These are phyloP conservation scores for Maudiozyma serrabonitensis DNA, from an alignment of 805 yeast species.

Conservation along the genomic window DNA sequence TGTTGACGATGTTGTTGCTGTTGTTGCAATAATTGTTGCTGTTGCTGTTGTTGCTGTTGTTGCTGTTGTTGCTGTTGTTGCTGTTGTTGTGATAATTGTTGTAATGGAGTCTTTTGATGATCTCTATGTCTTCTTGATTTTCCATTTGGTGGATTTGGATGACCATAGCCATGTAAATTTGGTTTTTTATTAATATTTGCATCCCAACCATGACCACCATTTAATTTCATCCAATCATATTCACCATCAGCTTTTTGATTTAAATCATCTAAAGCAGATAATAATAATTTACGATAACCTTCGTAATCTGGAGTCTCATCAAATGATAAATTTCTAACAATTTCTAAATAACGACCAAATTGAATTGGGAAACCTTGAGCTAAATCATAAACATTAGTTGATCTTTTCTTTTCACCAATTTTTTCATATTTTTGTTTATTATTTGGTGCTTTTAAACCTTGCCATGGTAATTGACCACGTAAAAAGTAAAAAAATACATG, in stretches of 20 bases:
- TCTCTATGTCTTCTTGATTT: conserved; percentile 25
- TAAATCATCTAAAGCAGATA: conserved; percentile 64
- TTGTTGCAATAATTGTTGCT: conserved; percentile 12
- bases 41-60: conserved; percentile 10
- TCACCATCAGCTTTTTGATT: conserved; percentile 74
- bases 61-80: conserved; percentile 6
- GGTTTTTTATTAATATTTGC: conserved; percentile 81
- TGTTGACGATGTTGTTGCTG: conserved; percentile 20
- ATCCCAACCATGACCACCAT: conserved; percentile 96
- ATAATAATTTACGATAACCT: conserved; percentile 66
- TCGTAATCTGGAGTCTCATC: conserved; percentile 95
- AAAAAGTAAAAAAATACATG: conserved; percentile 93
- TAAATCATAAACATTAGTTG: conserved; percentile 77
- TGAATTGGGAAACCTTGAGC: conserved; percentile 88
- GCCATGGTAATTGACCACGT: conserved; percentile 96
- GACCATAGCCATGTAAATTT: conserved; percentile 91
- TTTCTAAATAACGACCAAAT: conserved; percentile 82
- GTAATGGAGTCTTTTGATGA: conserved; percentile 10
- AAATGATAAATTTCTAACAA: conserved; percentile 80
- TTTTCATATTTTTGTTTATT: conserved; percentile 96
- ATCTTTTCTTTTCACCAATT: conserved; percentile 91
- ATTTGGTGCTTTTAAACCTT: conserved; percentile 95
- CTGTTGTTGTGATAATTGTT: conserved; percentile 10
- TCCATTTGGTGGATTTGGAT: conserved; percentile 73
- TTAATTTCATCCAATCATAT: conserved; percentile 96